Percentiles rank a stretch among this genome's conserved stretches.
Conservation (phyloP, 495 filamentous ascomycete species). For the Penicillium arizonense region DNA sequence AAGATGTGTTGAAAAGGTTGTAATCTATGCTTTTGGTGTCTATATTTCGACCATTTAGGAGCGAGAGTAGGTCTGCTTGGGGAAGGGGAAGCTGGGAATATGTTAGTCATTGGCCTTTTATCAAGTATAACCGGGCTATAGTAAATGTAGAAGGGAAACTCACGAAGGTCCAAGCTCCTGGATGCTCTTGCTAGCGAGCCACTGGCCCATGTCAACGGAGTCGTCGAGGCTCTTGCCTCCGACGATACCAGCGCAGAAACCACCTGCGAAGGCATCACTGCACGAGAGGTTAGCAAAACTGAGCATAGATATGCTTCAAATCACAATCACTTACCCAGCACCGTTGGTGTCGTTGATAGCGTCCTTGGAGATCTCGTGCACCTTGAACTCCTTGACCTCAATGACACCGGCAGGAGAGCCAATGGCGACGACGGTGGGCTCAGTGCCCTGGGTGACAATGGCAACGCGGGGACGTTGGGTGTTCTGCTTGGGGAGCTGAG, state of each 20-base stretch:
- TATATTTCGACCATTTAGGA: slow-evolving; percentile 25
- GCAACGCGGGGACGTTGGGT: slow-evolving; percentile 71
- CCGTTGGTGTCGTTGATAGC: slow-evolving; percentile 94
- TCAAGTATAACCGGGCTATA: neutral
- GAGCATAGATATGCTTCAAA: neutral
- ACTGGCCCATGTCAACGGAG: slow-evolving; percentile 85
- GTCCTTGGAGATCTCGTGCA: slow-evolving; percentile 68
- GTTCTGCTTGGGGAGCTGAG: slow-evolving; percentile 89
- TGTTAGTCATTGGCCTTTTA: slow-evolving; percentile 5
- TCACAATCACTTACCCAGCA: slow-evolving; percentile 61
- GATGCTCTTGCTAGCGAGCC: slow-evolving; percentile 90
- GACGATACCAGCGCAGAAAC: slow-evolving; percentile 85
- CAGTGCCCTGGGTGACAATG: slow-evolving; percentile 91
- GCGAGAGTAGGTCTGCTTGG: slow-evolving; percentile 71
- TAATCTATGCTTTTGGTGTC: slow-evolving; percentile 17
- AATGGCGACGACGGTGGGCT: slow-evolving; percentile 78
- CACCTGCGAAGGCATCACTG: slow-evolving; percentile 94
- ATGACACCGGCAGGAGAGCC: slow-evolving; percentile 58
- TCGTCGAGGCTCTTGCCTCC: slow-evolving; percentile 74
- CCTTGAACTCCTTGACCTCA: slow-evolving; percentile 71
- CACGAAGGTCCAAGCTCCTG: slow-evolving; percentile 95
- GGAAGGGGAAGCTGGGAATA: slow-evolving; percentile 68
- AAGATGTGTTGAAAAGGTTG: slow-evolving; percentile 17
- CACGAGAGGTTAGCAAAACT: slow-evolving; percentile 11
- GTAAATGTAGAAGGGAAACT: slow-evolving; percentile 27